These are phyloP conservation scores for Ottelia alismoides DNA, from an alignment of 106 monocot genomes.

Conservation along the genomic window DNA sequence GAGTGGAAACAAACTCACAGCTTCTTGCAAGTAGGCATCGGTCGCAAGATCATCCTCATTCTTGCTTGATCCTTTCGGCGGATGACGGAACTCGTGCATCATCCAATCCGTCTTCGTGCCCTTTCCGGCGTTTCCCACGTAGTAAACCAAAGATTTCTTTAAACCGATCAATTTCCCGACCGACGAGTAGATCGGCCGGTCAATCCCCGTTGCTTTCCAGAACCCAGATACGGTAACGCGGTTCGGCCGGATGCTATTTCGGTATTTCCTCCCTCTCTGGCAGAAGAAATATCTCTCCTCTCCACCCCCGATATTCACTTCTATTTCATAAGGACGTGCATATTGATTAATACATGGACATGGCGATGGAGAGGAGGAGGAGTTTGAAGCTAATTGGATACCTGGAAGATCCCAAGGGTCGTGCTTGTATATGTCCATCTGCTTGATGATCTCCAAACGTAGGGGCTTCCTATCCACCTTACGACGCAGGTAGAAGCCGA, in stretches of 20 bases:
- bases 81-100: slow-evolving; percentile 91
- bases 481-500: slow-evolving; percentile 10
- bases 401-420: slow-evolving; percentile 19
- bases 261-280: slow-evolving; percentile 74
- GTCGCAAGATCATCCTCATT: slow-evolving; percentile 15
- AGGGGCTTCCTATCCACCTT: slow-evolving; percentile 11
- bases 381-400: too few species aligned
- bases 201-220: slow-evolving; percentile 76
- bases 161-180: slow-evolving; percentile 55
- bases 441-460: slow-evolving; percentile 8
- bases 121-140: slow-evolving; percentile 66
- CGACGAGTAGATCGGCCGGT: slow-evolving; percentile 53
- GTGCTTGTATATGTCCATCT: slow-evolving; percentile 10
- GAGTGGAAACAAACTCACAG: not conserved
- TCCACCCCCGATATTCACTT: slow-evolving; percentile 25
- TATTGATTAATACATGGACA: too few species aligned
- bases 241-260: too few species aligned
- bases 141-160: slow-evolving; percentile 81
- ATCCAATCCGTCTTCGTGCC: slow-evolving; percentile 90
- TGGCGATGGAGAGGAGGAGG: not conserved
- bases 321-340: too few species aligned
- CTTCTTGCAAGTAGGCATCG: slow-evolving; percentile 1
- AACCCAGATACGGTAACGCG: too few species aligned
- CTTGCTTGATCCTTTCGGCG: slow-evolving; percentile 1
- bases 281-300: slow-evolving; percentile 82